Conservation (phyloP, 768 basidiomycete species). For the Pisolithus albus region DNA sequence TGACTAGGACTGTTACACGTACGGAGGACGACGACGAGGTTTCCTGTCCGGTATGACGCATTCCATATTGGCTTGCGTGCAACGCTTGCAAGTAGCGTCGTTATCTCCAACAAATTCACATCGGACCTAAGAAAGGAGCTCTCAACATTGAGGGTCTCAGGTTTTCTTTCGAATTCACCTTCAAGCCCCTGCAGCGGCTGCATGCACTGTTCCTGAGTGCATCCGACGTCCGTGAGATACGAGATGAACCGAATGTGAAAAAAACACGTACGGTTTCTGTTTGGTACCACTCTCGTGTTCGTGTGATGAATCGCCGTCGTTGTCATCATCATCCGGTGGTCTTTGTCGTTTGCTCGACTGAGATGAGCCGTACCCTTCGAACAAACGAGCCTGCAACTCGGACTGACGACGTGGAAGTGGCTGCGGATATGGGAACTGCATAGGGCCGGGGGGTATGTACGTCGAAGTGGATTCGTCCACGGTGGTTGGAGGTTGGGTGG, state of each 20-base stretch:
- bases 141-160: neutral
- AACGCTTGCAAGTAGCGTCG: slow-evolving; percentile 66
- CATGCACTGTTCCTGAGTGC: slow-evolving; percentile 51
- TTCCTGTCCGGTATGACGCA: slow-evolving; percentile 82
- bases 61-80: slow-evolving; percentile 61
- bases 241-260: neutral
- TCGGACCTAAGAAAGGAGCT: slow-evolving; percentile 44
- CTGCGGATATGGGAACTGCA: slow-evolving; percentile 26
- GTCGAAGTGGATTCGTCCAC: slow-evolving; percentile 4
- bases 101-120: slow-evolving; percentile 70
- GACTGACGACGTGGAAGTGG: slow-evolving; percentile 23
- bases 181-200: slow-evolving; percentile 57
- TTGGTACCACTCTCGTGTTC: slow-evolving; percentile 13
- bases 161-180: slow-evolving; percentile 24
- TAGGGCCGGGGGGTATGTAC: slow-evolving; percentile 19
- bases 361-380: slow-evolving; percentile 6
- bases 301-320: slow-evolving; percentile 16
- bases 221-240: neutral
- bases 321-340: slow-evolving; percentile 12
- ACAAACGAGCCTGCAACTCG: slow-evolving; percentile 23
- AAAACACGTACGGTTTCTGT: slow-evolving; percentile 18
- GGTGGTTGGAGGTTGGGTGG: slow-evolving; percentile 3
- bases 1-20: slow-evolving; percentile 20
- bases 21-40: slow-evolving; percentile 75
- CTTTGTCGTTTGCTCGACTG: slow-evolving; percentile 17